Conservation (phyloP, 129 eudicot species). For the Pittosporum tobira region DNA sequence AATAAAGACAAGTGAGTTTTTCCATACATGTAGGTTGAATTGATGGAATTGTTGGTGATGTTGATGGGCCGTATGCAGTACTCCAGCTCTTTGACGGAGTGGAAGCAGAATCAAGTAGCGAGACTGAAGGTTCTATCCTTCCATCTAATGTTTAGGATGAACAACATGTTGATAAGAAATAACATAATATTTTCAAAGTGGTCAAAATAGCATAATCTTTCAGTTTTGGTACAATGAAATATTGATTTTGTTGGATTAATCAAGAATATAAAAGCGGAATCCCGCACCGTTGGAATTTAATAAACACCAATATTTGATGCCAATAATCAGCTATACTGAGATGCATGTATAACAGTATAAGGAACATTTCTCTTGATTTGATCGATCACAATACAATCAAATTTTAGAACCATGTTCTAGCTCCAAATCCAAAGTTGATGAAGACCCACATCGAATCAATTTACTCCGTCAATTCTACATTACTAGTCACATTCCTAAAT, state of each 20-base stretch:
- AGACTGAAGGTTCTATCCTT: constrained; percentile 26
- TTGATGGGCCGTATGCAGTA: constrained; percentile 29
- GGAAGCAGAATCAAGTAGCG: constrained; percentile 25
- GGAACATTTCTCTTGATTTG: not conserved
- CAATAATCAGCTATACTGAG: too few species aligned
- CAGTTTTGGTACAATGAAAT: too few species aligned
- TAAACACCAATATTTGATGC: too few species aligned
- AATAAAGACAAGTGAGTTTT: constrained; percentile 15
- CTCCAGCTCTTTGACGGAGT: constrained; percentile 23
- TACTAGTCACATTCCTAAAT: too few species aligned
- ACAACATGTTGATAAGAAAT: not conserved
- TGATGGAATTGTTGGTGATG: constrained; percentile 41
- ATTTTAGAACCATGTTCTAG: not conserved
- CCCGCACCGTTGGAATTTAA: too few species aligned
- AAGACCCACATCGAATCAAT: not conserved
- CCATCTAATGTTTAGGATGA: not conserved
- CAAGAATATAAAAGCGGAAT: too few species aligned
- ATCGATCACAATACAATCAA: not conserved
- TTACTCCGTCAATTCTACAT: too few species aligned
- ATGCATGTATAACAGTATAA: not conserved
- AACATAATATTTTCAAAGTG: too few species aligned
- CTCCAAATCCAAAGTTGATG: constrained; percentile 1
- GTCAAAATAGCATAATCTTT: too few species aligned
- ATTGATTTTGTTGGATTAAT: too few species aligned
- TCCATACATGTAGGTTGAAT: constrained; percentile 30